These are phyloP conservation scores for Phytophthora nicotianae DNA, from an alignment of 352 stramenopile species.

Conservation along the genomic window DNA sequence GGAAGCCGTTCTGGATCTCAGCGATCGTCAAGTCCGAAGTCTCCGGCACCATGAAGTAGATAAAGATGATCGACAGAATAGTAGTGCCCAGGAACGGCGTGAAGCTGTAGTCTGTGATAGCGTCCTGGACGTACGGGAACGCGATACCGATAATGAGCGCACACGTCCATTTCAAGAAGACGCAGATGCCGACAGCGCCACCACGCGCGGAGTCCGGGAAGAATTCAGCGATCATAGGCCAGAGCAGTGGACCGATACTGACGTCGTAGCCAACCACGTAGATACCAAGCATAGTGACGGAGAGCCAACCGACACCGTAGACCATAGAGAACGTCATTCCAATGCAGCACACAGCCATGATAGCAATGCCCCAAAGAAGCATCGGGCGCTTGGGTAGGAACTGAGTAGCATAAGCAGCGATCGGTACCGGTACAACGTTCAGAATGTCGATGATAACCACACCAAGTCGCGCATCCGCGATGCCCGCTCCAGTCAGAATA, in stretches of 20 bases:
- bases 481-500: conserved; percentile 55
- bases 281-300: conserved; percentile 47
- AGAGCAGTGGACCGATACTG: conserved; percentile 65
- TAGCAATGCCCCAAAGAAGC: conserved; percentile 39
- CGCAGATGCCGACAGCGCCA: conserved; percentile 43
- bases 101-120: conserved; percentile 53
- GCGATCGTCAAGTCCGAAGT: conserved; percentile 65
- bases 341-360: conserved; percentile 47
- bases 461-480: conserved; percentile 51
- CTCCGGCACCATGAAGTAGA: conserved; percentile 63
- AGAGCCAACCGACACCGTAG: conserved; percentile 37
- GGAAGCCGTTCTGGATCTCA: conserved; percentile 63
- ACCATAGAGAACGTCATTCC: conserved; percentile 53
- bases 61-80: conserved; percentile 38
- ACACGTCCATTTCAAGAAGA: conserved; percentile 56
- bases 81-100: conserved; percentile 54
- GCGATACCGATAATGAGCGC: conserved; percentile 53
- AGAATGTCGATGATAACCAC: conserved; percentile 60
- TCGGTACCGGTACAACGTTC: conserved; percentile 48
- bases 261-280: conserved; percentile 55
- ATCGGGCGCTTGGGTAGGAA: conserved; percentile 48
- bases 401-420: conserved; percentile 31
- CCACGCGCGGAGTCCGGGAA: conserved; percentile 60
- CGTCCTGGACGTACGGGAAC: conserved; percentile 61
- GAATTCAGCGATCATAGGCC: conserved; percentile 51